Base-by-base conservation (phyloP, 352 stramenopile species). In the Globisporangium alternatum region DNA sequence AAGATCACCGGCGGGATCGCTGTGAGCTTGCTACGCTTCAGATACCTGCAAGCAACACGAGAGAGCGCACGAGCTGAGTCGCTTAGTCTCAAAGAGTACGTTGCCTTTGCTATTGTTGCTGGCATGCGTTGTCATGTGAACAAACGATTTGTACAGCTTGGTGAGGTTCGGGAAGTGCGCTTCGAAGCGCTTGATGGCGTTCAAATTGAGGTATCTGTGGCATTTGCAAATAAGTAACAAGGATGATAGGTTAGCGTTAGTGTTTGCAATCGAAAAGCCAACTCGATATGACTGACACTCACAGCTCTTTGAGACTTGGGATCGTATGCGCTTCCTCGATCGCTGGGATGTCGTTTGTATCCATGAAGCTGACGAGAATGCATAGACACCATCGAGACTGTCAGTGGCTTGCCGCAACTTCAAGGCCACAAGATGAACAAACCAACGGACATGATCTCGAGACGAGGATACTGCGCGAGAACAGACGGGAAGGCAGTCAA, bases 1-100 rank as follows among this genome's bases (percentile, higher is more conserved):
- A 65, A 77, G 45, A 77, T 68, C 31, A 67, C 48, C 10, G 55
- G 56, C 2, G 70, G 70, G 19, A 77, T 68, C 61, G 62, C 64
- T 7, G 64, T 72, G 39, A 77, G 56, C 19, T 74, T 72, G 70
- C 74, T 77, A 37, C 56, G 35, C 2, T 22, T 22, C 28, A 77
- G 61, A 15, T 67, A 45, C 19, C 70, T 77, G 53, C 21, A 30
- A 21, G 13, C 21, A 19, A 5, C 41, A 47, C 13, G 35, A 10
- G 8, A 41, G n/a, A n/a, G n/a, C n/a, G 35, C 35, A 41, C 9
- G 35, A 4, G 13, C 1, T 41, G 4, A 12, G 13, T 41, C 13
- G 13, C 35, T 41, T 10, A 13, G 35, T 41, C 8, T 48, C 43
- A 54, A 21, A 53, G 21, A 10, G 33, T 2, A 19, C 28, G 21